Base-by-base conservation (phyloP, 306 rosid genomes). In the Acacia melanoxylon region DNA sequence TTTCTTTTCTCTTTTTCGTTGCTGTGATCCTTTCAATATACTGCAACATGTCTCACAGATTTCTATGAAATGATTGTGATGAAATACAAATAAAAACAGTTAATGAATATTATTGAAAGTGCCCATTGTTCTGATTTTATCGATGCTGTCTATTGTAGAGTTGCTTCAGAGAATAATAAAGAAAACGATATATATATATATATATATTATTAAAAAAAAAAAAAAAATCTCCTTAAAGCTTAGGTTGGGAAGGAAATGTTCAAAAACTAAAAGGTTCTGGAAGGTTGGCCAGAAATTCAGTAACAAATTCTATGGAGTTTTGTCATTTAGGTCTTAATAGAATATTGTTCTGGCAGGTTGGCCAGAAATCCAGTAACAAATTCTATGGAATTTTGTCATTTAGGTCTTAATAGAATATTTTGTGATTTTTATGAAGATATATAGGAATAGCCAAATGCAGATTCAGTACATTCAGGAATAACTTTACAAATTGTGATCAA, bases 41-140 rank as follows among this genome's bases (percentile, higher is more conserved):
- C 74, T 78, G 62, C 70, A 73, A 24, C 69, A 65, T 40, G 72
- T 71, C 49, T 61, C 17, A 69, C 67, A 66, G 13, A 67, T 54
- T 17, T 16, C 45, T 49, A 16, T 66, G 56, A 74, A 73, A 46
- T 56, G 31, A 19, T n/a, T 54, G 41, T 73, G 67, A 54, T 77
- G 29, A 51, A 63, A 70, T n/a, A 22, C 25, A 70, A 14, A 19
- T 33, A 46, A 63, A 51, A 22, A 59, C 8, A 14, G 51, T 31
- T 66, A 19, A 75, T 73, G 63, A 58, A 59, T 41, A 24, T 71
- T 44, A n/a, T 42, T 51, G 20, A 31, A 59, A 58, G 12, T 45
- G 29, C 5, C 22, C 68, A 22, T 35, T 72, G 22, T 49, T 7
- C 24, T 42, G 54, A 29, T 74, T 58, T 42, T 62, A 15, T 27